A percentile compares a stretch with the other conserved stretches of the same genome.
phyloP scores from a whole-genome alignment of 768 basidiomycete species.

The Tylopilus balloui region DNA sequence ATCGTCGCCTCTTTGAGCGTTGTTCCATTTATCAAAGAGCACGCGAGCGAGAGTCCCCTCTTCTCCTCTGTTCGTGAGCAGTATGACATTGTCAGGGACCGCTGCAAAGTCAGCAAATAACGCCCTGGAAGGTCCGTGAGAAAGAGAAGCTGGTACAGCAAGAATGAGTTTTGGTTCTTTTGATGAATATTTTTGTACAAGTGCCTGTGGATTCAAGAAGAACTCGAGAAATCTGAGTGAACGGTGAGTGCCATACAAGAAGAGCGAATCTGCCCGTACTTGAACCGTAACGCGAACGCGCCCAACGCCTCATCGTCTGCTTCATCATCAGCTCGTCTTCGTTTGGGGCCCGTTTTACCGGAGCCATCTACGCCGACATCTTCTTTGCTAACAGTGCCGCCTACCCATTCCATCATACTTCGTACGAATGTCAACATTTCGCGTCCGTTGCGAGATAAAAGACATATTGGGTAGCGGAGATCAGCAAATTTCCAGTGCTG shows the following conservation, averaged over 20 bases:
- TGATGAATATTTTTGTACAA: slow-evolving; percentile 78
- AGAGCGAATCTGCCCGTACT: slow-evolving; percentile 44
- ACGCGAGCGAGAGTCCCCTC: slow-evolving; percentile 74
- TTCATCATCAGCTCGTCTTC: slow-evolving; percentile 60
- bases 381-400: slow-evolving; percentile 90
- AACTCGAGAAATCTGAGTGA: slow-evolving; percentile 81
- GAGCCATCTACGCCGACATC: slow-evolving; percentile 80
- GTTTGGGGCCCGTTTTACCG: slow-evolving; percentile 47
- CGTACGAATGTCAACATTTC: slow-evolving; percentile 93
- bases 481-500: slow-evolving; percentile 95
- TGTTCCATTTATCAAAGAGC: slow-evolving; percentile 86
- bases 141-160: slow-evolving; percentile 88
- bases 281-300: slow-evolving; percentile 83
- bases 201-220: slow-evolving; percentile 76
- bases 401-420: slow-evolving; percentile 99
- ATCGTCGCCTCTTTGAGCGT: slow-evolving; percentile 68
- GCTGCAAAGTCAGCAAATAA: slow-evolving; percentile 85
- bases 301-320: slow-evolving; percentile 81
- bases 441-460: slow-evolving; percentile 84
- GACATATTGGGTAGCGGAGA: slow-evolving; percentile 83
- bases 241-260: neutral
- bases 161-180: slow-evolving; percentile 91
- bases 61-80: slow-evolving; percentile 77
- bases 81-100: slow-evolving; percentile 77
- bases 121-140: slow-evolving; percentile 84